Base-by-base conservation (phyloP, 345 rosid species). In the Citrus reticulata region DNA sequence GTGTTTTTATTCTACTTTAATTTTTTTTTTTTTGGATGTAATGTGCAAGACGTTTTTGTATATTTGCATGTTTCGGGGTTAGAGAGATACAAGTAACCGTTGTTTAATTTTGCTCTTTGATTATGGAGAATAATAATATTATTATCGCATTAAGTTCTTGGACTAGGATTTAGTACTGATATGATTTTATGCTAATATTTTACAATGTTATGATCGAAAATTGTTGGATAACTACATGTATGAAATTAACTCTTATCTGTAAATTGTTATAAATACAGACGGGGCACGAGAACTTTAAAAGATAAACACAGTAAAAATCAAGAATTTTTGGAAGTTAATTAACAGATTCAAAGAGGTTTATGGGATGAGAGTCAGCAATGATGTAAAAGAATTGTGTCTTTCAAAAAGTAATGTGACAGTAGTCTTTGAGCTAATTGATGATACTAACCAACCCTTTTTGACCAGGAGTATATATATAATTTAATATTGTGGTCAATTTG, bases 21-120 rank as follows among this genome's bases (percentile, higher is more conserved):
- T 27, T 22, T 11, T 37, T 37, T 6, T n/a, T 64, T 64, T 7
- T 75, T 32, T 30, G 20, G 3, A 49, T 25, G 9, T 34, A 37
- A 13, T 46, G 24, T 8, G 29, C 64, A 72, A 55, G 20, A 54
- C n/a, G 39, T 40, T 17, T 60, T 29, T 75, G 77, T 74, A 63
- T 30, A 75, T 64, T 42, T 49, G 42, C 9, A 46, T 75, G 69
- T 63, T 27, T 49, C 32, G 78, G 14, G 55, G 25, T 68, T 46
- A 46, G 51, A 22, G 46, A 49, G 61, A 27, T 11, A 25, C 13
- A n/a, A 70, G n/a, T 2, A 70, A 29, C 27, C 30, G 39, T 37
- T 74, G 59, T 51, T 32, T 42, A 37, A 76, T 75, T 75, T 14
- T 73, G 66, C 67, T 59, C 3, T 59, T 62, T 62, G 78, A 74